Percentiles rank a stretch among this genome's conserved stretches.
phyloP scores from a whole-genome alignment of 2,329 filamentous ascomycete species.

The Blastomyces gilchristii region DNA sequence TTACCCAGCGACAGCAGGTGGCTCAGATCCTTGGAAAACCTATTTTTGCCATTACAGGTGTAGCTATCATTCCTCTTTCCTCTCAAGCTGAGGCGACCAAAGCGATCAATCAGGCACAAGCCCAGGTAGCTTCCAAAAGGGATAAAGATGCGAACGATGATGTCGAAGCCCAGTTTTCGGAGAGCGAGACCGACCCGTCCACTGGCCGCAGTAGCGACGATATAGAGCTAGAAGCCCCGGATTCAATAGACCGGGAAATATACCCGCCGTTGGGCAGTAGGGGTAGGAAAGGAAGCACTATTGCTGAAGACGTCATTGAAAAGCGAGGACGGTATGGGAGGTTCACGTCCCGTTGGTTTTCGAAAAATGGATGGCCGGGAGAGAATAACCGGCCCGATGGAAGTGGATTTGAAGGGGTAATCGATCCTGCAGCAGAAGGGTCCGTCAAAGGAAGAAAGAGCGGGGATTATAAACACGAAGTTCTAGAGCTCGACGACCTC shows the following conservation, averaged over 20 bases:
- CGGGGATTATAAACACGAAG: slow-evolving; percentile 5
- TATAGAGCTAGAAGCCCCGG: slow-evolving; percentile 19
- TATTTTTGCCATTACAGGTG: slow-evolving; percentile 78
- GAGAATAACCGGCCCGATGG: slow-evolving; percentile 8
- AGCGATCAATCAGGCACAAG: slow-evolving; percentile 46
- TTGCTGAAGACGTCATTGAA: slow-evolving; percentile 81
- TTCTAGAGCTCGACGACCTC: slow-evolving; percentile 16
- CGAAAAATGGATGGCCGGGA: slow-evolving; percentile 63
- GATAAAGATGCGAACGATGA: slow-evolving; percentile 32
- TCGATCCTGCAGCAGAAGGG: slow-evolving; percentile 8
- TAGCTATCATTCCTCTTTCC: slow-evolving; percentile 78
- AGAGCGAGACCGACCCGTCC: slow-evolving; percentile 14
- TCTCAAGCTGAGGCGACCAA: slow-evolving; percentile 63
- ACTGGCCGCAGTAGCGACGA: slow-evolving; percentile 8
- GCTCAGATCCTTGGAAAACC: slow-evolving; percentile 74
- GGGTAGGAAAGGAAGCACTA: slow-evolving; percentile 43
- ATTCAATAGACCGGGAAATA: slow-evolving; percentile 22
- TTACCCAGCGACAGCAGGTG: slow-evolving; percentile 77
- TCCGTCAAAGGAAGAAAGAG: slow-evolving; percentile 8
- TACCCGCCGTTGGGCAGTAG: slow-evolving; percentile 25
- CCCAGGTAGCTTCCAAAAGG: slow-evolving; percentile 7
- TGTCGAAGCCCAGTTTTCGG: slow-evolving; percentile 22
- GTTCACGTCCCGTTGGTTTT: slow-evolving; percentile 89
- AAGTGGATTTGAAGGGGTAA: slow-evolving; percentile 6
- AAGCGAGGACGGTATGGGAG: slow-evolving; percentile 74